Evolutionary conservation across 2,329 filamentous ascomycete species (phyloP).

Genomic region (Penicillium sp.): DNA sequence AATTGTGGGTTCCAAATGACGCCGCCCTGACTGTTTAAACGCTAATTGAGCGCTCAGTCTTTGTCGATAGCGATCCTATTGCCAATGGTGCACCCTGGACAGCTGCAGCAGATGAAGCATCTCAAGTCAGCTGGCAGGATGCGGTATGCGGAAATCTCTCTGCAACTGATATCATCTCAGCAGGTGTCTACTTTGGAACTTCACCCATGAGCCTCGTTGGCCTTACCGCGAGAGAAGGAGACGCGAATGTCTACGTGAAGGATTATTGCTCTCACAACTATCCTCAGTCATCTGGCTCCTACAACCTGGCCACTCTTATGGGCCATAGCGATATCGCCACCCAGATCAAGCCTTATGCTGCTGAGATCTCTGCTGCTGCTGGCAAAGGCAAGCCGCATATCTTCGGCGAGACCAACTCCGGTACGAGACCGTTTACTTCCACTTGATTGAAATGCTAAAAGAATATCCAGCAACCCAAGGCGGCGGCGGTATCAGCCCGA

Average conservation of each 20-base stretch:
- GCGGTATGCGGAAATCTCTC: conserved; percentile 30
- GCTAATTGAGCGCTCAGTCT: conserved; percentile 14
- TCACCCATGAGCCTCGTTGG: conserved; percentile 36
- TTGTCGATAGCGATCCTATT: conserved; percentile 22
- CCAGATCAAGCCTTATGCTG: conserved; percentile 40
- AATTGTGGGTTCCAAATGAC: conserved; percentile 42
- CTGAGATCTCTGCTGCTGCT: conserved; percentile 42
- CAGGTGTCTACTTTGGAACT: conserved; percentile 36
- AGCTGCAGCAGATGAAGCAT: conserved; percentile 31
- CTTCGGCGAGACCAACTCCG: conserved; percentile 52
- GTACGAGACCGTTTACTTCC: conserved; percentile 20
- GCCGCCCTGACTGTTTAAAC: neutral
- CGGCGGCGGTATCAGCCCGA: conserved; percentile 42
- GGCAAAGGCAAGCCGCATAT: conserved; percentile 44
- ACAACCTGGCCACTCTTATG: conserved; percentile 44
- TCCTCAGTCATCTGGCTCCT: conserved; percentile 39
- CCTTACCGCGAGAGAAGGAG: conserved; percentile 37
- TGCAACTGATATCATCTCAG: conserved; percentile 27
- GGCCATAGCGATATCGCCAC: conserved; percentile 42
- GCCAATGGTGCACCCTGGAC: conserved; percentile 27
- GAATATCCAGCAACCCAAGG: conserved; percentile 32
- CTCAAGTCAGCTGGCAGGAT: conserved; percentile 34
- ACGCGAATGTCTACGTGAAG: conserved; percentile 38
- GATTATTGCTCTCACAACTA: conserved; percentile 51
- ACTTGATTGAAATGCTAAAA: neutral